Evolutionary conservation across 345 rosid genomes (phyloP).

Genomic region (Eucalyptus marginata): DNA sequence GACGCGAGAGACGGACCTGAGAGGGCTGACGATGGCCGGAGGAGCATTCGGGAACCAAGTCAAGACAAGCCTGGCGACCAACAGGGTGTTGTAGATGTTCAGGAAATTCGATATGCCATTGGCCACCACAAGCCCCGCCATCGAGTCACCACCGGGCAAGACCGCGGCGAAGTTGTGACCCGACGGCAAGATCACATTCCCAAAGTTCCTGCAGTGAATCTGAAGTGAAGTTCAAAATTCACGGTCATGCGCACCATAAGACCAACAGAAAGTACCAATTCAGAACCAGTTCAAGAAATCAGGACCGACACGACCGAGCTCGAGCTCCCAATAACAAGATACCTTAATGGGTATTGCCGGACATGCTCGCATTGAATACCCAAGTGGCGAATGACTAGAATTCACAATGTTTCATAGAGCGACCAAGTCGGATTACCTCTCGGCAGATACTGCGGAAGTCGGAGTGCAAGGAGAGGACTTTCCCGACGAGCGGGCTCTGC

Average conservation of each 20-base stretch:
- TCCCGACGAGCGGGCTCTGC: constrained; percentile 34
- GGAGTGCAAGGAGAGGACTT: constrained; percentile 25
- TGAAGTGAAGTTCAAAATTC: neutral
- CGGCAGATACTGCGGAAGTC: constrained; percentile 25
- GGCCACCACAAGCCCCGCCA: constrained; percentile 80
- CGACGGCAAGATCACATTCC: constrained; percentile 18
- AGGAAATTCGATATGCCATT: constrained; percentile 74
- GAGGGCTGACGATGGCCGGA: constrained; percentile 89
- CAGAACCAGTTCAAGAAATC: neutral
- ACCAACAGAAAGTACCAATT: neutral
- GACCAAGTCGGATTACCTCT: constrained; percentile 16
- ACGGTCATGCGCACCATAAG: neutral
- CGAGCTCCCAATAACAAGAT: neutral
- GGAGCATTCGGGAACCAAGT: constrained; percentile 97
- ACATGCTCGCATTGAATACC: neutral
- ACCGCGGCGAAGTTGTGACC: constrained; percentile 74
- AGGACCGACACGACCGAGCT: neutral
- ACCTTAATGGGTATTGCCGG: neutral
- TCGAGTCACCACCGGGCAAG: constrained; percentile 82
- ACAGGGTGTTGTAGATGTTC: constrained; percentile 71
- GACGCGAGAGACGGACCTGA: constrained; percentile 38
- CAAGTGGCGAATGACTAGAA: neutral
- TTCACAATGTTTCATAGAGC: neutral
- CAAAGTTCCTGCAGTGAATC: constrained; percentile 27
- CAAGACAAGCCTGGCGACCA: constrained; percentile 75